phyloP scores from a whole-genome alignment of 2,329 filamentous ascomycete species.

The Acephala macrosclerotiorum region DNA sequence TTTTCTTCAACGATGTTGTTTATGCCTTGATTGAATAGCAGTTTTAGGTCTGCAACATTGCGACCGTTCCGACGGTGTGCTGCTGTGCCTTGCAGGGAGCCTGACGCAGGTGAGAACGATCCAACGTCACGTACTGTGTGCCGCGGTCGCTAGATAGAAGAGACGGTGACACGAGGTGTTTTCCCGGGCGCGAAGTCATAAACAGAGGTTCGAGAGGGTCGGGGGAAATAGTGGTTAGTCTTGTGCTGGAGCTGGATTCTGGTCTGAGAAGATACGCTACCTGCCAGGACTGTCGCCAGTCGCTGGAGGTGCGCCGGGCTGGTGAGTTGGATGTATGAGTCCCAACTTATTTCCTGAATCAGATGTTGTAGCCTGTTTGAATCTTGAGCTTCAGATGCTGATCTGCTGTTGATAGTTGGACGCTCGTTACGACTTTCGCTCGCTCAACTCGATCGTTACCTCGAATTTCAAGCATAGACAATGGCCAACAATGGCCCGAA shows the following conservation, averaged over 20 bases:
- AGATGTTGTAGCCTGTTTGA: not conserved
- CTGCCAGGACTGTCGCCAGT: not conserved
- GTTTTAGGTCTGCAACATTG: not conserved
- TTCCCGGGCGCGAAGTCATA: not conserved
- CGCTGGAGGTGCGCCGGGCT: not conserved
- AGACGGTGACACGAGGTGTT: not conserved
- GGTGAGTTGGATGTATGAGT: not conserved
- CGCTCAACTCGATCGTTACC: not conserved
- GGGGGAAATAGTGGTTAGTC: not conserved
- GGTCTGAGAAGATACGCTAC: not conserved
- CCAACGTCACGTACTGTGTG: not conserved
- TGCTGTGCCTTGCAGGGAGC: not conserved
- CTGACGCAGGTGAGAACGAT: not conserved
- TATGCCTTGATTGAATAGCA: not conserved
- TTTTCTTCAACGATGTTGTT: not conserved
- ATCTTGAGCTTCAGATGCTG: conserved; percentile 4
- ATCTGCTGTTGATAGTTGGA: conserved; percentile 6
- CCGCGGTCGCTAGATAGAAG: not conserved
- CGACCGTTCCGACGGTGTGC: not conserved
- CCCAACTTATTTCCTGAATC: not conserved
- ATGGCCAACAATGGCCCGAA: conserved; percentile 36
- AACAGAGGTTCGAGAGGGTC: not conserved
- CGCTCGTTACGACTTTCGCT: conserved; percentile 14
- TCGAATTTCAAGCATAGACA: conserved; percentile 10
- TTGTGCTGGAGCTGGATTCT: conserved; percentile 3